A percentile compares a stretch with the other conserved stretches of the same genome.
Conservation (phyloP, 23 red algal species). For the Agarophyton chilense region DNA sequence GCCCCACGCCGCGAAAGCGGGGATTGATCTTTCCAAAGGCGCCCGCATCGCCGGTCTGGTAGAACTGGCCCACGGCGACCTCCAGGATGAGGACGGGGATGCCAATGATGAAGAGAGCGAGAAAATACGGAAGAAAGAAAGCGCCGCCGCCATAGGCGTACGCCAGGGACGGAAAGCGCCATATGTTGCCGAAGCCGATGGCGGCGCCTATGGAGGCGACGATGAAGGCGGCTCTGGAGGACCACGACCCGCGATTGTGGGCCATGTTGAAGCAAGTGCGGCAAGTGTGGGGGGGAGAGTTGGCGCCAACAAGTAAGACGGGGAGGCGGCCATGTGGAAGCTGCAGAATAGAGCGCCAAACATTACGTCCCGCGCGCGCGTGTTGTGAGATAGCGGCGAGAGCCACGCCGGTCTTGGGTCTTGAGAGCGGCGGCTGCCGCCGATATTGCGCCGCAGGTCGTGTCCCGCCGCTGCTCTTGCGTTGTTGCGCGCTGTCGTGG, state of each 20-base stretch:
- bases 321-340: no score
- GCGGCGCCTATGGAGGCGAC: constrained; percentile 48
- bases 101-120: constrained; percentile 60
- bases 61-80: constrained; percentile 55
- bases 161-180: constrained; percentile 59
- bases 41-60: constrained; percentile 64
- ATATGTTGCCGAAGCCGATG: constrained; percentile 51
- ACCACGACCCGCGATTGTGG: constrained; percentile 16
- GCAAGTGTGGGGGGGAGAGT: no score
- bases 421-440: no score
- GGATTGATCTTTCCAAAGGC: constrained; percentile 50
- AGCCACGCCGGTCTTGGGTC: no score
- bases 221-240: constrained; percentile 42
- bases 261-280: no score
- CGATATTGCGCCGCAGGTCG: no score
- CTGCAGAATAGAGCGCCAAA: no score
- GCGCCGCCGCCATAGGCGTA: constrained; percentile 53
- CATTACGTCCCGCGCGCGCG: no score
- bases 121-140: constrained; percentile 59
- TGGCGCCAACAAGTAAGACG: no score
- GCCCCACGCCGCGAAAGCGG: constrained; percentile 42
- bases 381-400: no score
- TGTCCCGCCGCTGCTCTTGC: no score
- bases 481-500: no score
- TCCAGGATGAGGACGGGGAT: constrained; percentile 61